Evolutionary conservation across 225 moss, liverwort and hornwort genomes (phyloP).

Genomic region (Marchantia paleacea): DNA sequence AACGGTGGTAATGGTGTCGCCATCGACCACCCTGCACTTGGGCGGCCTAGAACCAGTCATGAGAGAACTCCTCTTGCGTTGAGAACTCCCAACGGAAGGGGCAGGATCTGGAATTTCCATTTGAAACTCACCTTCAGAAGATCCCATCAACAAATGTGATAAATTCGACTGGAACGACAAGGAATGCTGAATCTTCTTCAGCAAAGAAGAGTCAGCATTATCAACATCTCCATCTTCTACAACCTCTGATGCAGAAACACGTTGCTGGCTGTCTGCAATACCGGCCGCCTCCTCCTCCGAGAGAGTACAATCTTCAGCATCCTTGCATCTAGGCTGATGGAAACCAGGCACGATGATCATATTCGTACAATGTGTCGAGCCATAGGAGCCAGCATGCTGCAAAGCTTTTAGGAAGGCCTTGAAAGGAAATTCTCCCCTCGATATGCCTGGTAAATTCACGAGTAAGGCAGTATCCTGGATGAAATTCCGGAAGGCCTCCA

Average conservation of each 20-base stretch:
- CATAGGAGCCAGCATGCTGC: background rate
- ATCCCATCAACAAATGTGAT: background rate
- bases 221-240: background rate
- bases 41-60: background rate
- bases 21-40: slow-evolving; percentile 28
- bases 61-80: background rate
- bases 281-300: background rate
- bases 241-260: background rate
- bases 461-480: slow-evolving; percentile 2
- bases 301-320: background rate
- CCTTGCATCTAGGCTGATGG: background rate
- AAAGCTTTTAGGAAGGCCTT: background rate
- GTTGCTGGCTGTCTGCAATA: background rate
- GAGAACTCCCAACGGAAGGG: no score
- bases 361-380: background rate
- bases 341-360: background rate
- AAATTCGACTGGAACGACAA: background rate
- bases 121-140: background rate
- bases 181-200: no score
- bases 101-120: background rate
- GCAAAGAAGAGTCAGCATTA: background rate
- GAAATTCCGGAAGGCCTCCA: background rate
- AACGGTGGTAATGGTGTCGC: background rate
- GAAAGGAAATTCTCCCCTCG: background rate
- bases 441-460: background rate